Evolutionary conservation across 345 rosid genomes (phyloP).

Genomic region (Camelina sativa): DNA sequence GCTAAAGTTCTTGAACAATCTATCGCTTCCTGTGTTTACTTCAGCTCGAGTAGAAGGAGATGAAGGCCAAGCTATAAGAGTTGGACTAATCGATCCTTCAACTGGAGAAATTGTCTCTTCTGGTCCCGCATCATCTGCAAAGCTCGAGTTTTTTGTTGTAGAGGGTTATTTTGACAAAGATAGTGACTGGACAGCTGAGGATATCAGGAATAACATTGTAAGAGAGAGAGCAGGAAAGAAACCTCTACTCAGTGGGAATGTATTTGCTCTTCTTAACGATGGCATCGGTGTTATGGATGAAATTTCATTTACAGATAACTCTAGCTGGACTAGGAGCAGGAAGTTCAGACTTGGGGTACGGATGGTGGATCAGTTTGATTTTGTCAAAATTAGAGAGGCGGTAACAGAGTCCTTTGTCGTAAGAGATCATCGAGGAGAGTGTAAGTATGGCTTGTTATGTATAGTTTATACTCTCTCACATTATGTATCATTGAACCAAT

Average conservation of each 20-base stretch:
- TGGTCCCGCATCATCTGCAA: conserved; percentile 74
- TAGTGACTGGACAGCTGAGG: conserved; percentile 74
- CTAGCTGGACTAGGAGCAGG: conserved; percentile 99
- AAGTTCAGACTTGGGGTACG: conserved; percentile 90
- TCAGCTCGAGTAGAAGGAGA: conserved; percentile 95
- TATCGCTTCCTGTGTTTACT: conserved; percentile 92
- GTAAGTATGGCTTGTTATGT: conserved; percentile 56
- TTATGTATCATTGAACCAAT: conserved; percentile 17
- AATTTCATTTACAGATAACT: conserved; percentile 93
- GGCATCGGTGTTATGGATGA: conserved; percentile 73
- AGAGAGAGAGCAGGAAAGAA: conserved; percentile 97
- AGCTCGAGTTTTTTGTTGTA: conserved; percentile 82
- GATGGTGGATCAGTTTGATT: conserved; percentile 67
- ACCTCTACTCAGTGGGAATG: conserved; percentile 86
- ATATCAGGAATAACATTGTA: conserved; percentile 83
- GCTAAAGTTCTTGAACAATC: conserved; percentile 65
- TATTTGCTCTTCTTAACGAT: conserved; percentile 63
- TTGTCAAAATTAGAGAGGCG: conserved; percentile 69
- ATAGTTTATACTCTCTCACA: not conserved
- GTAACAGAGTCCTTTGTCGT: conserved; percentile 89
- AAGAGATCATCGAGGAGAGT: conserved; percentile 99
- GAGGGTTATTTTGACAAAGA: conserved; percentile 94
- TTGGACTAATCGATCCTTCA: conserved; percentile 69
- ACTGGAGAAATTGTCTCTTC: conserved; percentile 63
- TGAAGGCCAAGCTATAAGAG: conserved; percentile 62